These are phyloP conservation scores for Eutrema japonicum DNA, from an alignment of 345 rosid species.

Conservation along the genomic window DNA sequence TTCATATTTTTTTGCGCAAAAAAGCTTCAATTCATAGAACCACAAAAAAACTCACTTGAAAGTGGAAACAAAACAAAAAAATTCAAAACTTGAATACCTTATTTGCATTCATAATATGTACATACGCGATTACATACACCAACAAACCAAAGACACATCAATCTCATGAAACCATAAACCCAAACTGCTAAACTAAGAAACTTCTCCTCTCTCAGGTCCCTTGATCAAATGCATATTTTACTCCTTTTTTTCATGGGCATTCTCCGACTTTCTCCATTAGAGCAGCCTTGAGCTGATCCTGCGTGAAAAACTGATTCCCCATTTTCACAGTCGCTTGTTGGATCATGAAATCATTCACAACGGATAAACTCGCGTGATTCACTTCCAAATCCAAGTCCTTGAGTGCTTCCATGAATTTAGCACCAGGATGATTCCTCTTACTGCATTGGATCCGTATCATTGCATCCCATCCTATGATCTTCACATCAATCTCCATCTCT, in stretches of 20 bases:
- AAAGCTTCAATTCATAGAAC: not conserved
- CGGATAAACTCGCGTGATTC: slow-evolving; percentile 83
- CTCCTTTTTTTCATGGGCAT: slow-evolving; percentile 1
- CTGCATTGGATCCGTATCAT: slow-evolving; percentile 78
- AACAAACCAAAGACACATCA: slow-evolving; percentile 26
- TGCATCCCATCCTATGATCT: slow-evolving; percentile 84
- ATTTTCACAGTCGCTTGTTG: slow-evolving; percentile 97
- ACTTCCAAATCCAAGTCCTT: slow-evolving; percentile 88
- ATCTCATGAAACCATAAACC: slow-evolving; percentile 8
- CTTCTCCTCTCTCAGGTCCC: not conserved
- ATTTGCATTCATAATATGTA: slow-evolving; percentile 22
- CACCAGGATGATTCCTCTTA: slow-evolving; percentile 90
- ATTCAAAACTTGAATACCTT: slow-evolving; percentile 9
- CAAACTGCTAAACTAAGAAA: slow-evolving; percentile 18
- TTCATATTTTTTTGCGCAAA: not conserved
- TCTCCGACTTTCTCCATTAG: slow-evolving; percentile 69
- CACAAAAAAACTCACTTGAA: slow-evolving; percentile 19
- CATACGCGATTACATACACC: slow-evolving; percentile 8
- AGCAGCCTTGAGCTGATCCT: slow-evolving; percentile 74
- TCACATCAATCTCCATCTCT: slow-evolving; percentile 86
- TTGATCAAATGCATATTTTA: no score
- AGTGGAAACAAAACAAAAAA: not conserved
- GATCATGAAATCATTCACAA: slow-evolving; percentile 90
- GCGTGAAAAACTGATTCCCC: slow-evolving; percentile 74
- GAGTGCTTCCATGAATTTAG: slow-evolving; percentile 81